phyloP scores from a whole-genome alignment of 352 stramenopile species.

The Phytophthora rubi region DNA sequence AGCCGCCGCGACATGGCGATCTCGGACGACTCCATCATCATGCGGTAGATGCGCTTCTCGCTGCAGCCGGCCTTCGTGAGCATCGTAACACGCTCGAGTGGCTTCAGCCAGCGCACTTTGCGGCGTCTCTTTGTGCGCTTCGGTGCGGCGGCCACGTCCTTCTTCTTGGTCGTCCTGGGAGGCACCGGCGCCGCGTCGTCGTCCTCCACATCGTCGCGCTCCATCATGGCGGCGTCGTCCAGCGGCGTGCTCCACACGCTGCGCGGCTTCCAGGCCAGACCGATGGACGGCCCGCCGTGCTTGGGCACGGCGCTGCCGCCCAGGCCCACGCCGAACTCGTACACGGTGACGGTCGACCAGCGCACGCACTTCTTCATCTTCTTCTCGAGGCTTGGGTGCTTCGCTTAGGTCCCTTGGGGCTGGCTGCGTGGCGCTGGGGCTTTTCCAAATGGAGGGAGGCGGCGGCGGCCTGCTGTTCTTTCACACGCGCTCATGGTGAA shows the following conservation, averaged over 20 bases:
- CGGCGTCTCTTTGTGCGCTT: slow-evolving; percentile 41
- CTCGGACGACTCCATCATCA: slow-evolving; percentile 73
- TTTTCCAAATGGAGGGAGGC: neutral
- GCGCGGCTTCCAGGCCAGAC: slow-evolving; percentile 52
- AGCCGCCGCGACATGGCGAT: slow-evolving; percentile 73
- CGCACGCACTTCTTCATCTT: slow-evolving; percentile 57
- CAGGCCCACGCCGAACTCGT: slow-evolving; percentile 64
- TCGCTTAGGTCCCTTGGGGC: too few relatives aligned
- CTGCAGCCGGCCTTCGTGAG: slow-evolving; percentile 70
- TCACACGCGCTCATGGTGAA: neutral
- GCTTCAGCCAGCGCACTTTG: slow-evolving; percentile 70
- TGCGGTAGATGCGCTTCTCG: slow-evolving; percentile 69
- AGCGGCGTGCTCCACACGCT: slow-evolving; percentile 56
- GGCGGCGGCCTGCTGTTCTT: neutral
- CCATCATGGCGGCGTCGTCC: slow-evolving; percentile 29
- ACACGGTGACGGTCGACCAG: slow-evolving; percentile 69
- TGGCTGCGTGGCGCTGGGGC: slow-evolving; percentile 10
- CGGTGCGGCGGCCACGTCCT: neutral
- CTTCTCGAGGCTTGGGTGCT: neutral
- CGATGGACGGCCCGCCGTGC: slow-evolving; percentile 58
- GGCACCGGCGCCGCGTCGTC: slow-evolving; percentile 7
- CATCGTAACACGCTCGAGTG: slow-evolving; percentile 65
- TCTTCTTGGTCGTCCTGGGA: slow-evolving; percentile 16
- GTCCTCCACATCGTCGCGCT: slow-evolving; percentile 26
- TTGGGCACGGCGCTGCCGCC: slow-evolving; percentile 59